These are phyloP conservation scores for Fusarium duplospermum DNA, from an alignment of 2,329 filamentous ascomycete species.

Conservation along the genomic window DNA sequence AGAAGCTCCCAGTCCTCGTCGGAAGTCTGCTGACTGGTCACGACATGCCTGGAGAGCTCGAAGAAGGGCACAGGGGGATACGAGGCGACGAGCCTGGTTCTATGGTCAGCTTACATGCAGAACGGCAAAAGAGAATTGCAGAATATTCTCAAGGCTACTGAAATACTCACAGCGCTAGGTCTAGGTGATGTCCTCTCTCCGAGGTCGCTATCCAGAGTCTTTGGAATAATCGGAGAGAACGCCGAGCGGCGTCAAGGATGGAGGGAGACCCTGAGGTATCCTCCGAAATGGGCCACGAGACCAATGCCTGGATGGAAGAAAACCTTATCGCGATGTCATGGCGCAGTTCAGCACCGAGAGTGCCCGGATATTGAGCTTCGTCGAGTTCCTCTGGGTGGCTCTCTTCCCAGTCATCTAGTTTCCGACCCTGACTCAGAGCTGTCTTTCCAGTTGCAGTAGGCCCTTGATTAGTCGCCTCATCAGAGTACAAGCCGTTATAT, in stretches of 20 bases:
- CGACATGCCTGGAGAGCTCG: constrained; percentile 2
- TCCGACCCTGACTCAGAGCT: background rate
- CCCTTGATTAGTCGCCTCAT: background rate
- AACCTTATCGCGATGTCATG: background rate
- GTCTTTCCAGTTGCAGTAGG: background rate
- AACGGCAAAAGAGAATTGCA: background rate
- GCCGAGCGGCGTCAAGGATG: constrained; percentile 2
- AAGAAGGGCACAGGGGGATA: constrained; percentile 19
- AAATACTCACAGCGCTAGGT: constrained; percentile 1
- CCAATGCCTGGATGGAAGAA: background rate
- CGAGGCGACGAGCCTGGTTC: constrained; percentile 8
- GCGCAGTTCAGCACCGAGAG: background rate
- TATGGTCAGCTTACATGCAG: background rate
- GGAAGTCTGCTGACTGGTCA: background rate
- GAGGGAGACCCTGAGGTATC: background rate
- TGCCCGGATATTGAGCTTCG: background rate
- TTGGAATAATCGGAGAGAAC: constrained; percentile 7
- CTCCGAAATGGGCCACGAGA: background rate
- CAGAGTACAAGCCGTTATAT: background rate
- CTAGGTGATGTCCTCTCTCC: constrained; percentile 1
- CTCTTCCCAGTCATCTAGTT: constrained; percentile 7
- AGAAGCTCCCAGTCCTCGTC: background rate
- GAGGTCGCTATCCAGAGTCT: constrained; percentile 2
- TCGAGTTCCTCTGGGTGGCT: background rate
- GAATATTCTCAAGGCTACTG: too few relatives aligned